Percentiles rank a stretch among this genome's conserved stretches.
Evolutionary conservation across 768 basidiomycete species (phyloP).

Genomic region (Termitomyces sp.): DNA sequence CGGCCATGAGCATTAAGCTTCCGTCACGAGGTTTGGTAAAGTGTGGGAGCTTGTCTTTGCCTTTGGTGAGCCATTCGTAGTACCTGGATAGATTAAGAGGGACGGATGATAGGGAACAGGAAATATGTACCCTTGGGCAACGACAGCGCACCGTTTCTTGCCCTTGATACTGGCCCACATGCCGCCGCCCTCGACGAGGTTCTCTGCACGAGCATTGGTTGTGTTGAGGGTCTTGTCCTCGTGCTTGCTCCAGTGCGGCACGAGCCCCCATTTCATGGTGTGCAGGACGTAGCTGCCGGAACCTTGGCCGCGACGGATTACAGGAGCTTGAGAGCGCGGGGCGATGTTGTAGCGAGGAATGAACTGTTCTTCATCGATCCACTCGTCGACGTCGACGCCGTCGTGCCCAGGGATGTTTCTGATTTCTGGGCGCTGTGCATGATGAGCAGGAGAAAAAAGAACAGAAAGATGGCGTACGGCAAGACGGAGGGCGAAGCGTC

Average conservation of each 20-base stretch:
- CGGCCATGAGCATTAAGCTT: slow-evolving; percentile 78
- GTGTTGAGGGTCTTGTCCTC: slow-evolving; percentile 74
- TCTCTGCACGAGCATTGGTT: slow-evolving; percentile 88
- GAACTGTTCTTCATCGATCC: slow-evolving; percentile 57
- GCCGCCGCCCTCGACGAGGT: slow-evolving; percentile 64
- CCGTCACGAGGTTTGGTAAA: slow-evolving; percentile 67
- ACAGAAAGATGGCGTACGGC: slow-evolving; percentile 25
- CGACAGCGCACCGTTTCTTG: slow-evolving; percentile 78
- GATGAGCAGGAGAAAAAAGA: background rate
- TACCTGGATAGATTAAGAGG: slow-evolving; percentile 44
- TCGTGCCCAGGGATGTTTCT: slow-evolving; percentile 37
- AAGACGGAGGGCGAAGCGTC: slow-evolving; percentile 52
- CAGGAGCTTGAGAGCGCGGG: slow-evolving; percentile 72
- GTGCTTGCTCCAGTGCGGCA: slow-evolving; percentile 76
- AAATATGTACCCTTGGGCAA: slow-evolving; percentile 55
- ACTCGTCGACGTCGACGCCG: slow-evolving; percentile 42
- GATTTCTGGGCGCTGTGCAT: slow-evolving; percentile 32
- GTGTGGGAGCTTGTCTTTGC: slow-evolving; percentile 73
- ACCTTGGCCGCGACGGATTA: slow-evolving; percentile 45
- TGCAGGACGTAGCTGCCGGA: slow-evolving; percentile 50
- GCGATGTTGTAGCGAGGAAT: slow-evolving; percentile 77
- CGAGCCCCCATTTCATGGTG: slow-evolving; percentile 88
- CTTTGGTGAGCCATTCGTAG: slow-evolving; percentile 92
- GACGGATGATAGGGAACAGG: too few species aligned
- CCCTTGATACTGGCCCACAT: slow-evolving; percentile 87